A percentile compares a stretch with the other conserved stretches of the same genome.
Evolutionary conservation across 192 early-diverging fungal species (phyloP).

Genomic region (Gaertneriomyces sp.): DNA sequence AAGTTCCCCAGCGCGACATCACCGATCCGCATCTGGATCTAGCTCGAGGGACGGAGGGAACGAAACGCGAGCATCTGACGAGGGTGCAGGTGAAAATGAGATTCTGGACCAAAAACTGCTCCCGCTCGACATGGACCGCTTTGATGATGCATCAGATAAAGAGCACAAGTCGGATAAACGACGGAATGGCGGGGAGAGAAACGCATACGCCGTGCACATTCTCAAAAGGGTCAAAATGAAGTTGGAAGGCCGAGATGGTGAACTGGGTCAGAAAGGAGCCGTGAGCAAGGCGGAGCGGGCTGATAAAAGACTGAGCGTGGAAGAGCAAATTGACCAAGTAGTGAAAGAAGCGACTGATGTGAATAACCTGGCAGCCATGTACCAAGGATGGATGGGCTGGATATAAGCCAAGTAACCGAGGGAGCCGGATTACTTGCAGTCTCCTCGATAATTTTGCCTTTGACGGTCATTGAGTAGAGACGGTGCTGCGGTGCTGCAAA

Average conservation of each 20-base stretch:
- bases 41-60: too few relatives aligned
- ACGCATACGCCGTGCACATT: slow-evolving; percentile 61
- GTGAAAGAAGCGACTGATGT: slow-evolving; percentile 64
- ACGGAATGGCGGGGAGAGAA: slow-evolving; percentile 33
- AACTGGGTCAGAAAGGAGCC: too few relatives aligned
- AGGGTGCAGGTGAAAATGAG: neutral
- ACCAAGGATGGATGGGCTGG: slow-evolving; percentile 89
- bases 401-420: slow-evolving; percentile 44
- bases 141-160: neutral
- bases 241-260: slow-evolving; percentile 61
- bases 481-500: too few relatives aligned
- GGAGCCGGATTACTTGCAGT: too few relatives aligned
- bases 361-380: slow-evolving; percentile 75
- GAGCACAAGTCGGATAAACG: neutral
- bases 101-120: neutral
- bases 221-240: slow-evolving; percentile 60
- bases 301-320: too few relatives aligned
- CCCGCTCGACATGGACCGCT: neutral
- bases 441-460: too few relatives aligned
- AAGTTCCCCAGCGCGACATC: too few relatives aligned
- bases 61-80: too few relatives aligned
- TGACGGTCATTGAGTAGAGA: too few relatives aligned
- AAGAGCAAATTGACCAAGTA: slow-evolving; percentile 19
- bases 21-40: too few relatives aligned
- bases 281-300: too few relatives aligned